Evolutionary conservation across 2,329 filamentous ascomycete species (phyloP).

Genomic region (Aspergillus tamarii): DNA sequence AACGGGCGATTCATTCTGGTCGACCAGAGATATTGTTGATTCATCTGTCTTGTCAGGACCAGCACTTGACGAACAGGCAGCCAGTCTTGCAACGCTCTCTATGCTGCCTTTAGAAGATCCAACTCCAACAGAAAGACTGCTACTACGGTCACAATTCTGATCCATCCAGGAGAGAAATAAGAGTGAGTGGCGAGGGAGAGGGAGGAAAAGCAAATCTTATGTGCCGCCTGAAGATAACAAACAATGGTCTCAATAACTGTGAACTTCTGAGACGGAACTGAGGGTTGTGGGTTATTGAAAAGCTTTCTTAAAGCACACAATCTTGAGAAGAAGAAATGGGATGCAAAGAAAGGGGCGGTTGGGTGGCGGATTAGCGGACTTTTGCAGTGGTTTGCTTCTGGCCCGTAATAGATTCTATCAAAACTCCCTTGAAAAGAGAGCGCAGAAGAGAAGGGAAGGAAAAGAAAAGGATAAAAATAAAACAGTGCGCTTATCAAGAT

Average conservation of each 20-base stretch:
- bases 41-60: slow-evolving; percentile 19
- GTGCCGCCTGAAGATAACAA: not conserved
- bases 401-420: not conserved
- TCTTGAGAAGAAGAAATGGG: not conserved
- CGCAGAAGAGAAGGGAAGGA: not conserved
- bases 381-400: not conserved
- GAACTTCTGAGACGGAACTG: not conserved
- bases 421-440: not conserved
- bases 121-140: not conserved
- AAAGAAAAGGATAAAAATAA: not conserved
- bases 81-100: slow-evolving; percentile 10
- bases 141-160: not conserved
- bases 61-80: slow-evolving; percentile 3
- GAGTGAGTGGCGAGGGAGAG: no score
- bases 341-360: not conserved
- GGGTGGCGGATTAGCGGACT: not conserved
- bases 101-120: slow-evolving; percentile 5
- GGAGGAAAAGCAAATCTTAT: not conserved
- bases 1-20: slow-evolving; percentile 22
- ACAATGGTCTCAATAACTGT: not conserved
- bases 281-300: not conserved
- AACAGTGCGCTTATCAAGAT: not conserved
- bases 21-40: slow-evolving; percentile 19
- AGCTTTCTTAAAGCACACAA: not conserved
- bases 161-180: not conserved